Conservation (phyloP, 1,139 yeast species). For the Geotrichum restrictum region DNA sequence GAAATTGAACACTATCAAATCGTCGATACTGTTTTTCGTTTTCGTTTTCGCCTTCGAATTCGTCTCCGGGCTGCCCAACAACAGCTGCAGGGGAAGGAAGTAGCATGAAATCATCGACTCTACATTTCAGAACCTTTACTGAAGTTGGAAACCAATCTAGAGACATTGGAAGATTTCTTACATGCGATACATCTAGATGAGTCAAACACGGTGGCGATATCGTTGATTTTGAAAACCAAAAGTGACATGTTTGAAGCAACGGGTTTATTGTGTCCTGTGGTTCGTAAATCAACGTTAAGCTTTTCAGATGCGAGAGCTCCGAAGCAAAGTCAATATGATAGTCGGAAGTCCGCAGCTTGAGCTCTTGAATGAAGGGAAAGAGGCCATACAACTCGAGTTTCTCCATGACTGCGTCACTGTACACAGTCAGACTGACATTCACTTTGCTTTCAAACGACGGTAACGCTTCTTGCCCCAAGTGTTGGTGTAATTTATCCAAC, state of each 20-base stretch:
- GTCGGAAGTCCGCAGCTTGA: not conserved
- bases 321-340: too few relatives aligned
- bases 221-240: too few relatives aligned
- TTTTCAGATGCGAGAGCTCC: too few relatives aligned
- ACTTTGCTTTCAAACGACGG: not conserved
- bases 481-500: not conserved
- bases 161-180: not conserved
- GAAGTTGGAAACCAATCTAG: not conserved
- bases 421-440: not conserved
- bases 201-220: not conserved
- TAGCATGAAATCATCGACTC: not conserved
- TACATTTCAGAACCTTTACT: not conserved
- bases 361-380: not conserved
- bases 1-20: too few relatives aligned
- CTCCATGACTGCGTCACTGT: not conserved
- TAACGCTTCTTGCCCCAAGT: not conserved
- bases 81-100: too few relatives aligned
- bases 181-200: not conserved
- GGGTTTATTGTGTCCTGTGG: too few relatives aligned
- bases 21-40: too few relatives aligned
- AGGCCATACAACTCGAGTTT: not conserved
- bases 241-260: too few relatives aligned
- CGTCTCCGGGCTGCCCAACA: too few relatives aligned
- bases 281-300: too few relatives aligned
- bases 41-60: too few relatives aligned